Base-by-base conservation (phyloP, 208 protist species). In the Trypanosoma cruzi region DNA sequence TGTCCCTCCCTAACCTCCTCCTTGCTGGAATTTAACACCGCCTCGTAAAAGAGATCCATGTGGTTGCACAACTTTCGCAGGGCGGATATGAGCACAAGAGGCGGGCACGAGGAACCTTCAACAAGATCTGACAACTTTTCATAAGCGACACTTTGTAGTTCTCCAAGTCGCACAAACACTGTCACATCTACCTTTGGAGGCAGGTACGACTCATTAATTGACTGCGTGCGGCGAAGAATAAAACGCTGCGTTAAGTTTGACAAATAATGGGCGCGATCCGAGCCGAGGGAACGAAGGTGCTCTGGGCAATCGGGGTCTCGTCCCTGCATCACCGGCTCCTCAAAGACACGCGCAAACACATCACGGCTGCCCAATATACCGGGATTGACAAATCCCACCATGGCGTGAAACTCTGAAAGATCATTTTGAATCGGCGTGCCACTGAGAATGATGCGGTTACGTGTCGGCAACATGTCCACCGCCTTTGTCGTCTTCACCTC, bases 41-140 rank as follows among this genome's bases (percentile, higher is more conserved):
- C 85, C 13, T 91, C 85, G 26, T 86, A 64, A 56, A 98, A 90
- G 59, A 98, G 84, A 53, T 93, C 90, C 86, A 93, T 90, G 77
- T 97, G 93, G 71, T 99, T 99, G 79, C 90, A 98, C 32, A 99
- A 67, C 75, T 98, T 99, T 7, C 89, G 77, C 55, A 93, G 62
- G 6, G 86, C 82, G 4, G 89, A 95, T 44, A 93, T 95, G 40
- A 95, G 77, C 28, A 93, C 86, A n/a, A 92, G 80, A 48, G 86
- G 89, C 20, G 82, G 86, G 72, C 89, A 95, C 29, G 73, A 70
- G 16, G 82, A 78, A 22, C 29, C 71, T 63, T 91, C 85, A 22
- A 89, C 77, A 13, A 89, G 29, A 26, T 68, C 44, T 22, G 90
- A 71, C 13, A 97, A 46, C 18, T 61, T 66, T 53, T 85, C 66